Percentiles rank a stretch among this genome's conserved stretches.
Evolutionary conservation across 2,329 filamentous ascomycete genomes (phyloP).

Genomic region (Didymella pomorum): DNA sequence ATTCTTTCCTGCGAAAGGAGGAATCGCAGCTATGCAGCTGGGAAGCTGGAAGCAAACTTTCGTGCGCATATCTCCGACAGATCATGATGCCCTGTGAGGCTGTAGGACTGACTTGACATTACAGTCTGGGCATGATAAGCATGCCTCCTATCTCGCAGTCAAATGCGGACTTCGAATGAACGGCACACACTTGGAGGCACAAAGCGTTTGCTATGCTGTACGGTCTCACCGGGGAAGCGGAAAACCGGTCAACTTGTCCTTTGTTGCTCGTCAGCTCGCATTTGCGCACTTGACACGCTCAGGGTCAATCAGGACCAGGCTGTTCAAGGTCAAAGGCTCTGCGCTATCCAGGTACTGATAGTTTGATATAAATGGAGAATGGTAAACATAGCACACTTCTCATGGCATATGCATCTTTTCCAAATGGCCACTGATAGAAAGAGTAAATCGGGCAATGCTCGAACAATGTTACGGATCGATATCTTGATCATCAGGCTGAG

Average conservation of each 20-base stretch:
- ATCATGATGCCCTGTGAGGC: background rate
- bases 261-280: conserved; percentile 2
- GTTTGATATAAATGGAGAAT: background rate
- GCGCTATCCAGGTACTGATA: background rate
- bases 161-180: background rate
- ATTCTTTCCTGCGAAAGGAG: background rate
- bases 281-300: conserved; percentile 1
- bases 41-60: background rate
- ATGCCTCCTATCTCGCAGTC: background rate
- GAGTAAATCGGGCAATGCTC: background rate
- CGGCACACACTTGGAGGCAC: background rate
- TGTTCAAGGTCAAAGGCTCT: too few species aligned
- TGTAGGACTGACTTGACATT: background rate
- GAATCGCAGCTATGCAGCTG: background rate
- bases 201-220: background rate
- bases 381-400: background rate
- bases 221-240: conserved; percentile 12
- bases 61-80: background rate
- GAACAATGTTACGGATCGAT: background rate
- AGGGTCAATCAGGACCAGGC: background rate
- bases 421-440: background rate
- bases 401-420: background rate
- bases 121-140: background rate
- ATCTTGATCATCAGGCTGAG: background rate
- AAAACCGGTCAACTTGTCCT: conserved; percentile 8